Percentiles rank a stretch among this genome's conserved stretches.
Conservation (phyloP, 495 filamentous ascomycete species). For the Chaetomium fimeti region DNA sequence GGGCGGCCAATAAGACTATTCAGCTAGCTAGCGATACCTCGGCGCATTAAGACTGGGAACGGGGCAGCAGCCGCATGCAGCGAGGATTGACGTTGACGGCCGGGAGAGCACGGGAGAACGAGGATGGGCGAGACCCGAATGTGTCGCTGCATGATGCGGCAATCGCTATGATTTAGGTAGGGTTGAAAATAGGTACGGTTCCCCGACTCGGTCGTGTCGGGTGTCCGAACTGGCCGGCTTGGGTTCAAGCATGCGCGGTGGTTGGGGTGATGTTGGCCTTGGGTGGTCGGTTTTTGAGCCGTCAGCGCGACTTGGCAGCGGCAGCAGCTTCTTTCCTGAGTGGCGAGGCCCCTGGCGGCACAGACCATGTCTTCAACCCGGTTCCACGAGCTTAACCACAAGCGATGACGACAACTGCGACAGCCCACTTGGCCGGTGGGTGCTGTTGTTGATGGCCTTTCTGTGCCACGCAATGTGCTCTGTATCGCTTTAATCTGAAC, state of each 20-base stretch:
- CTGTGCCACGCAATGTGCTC: background rate
- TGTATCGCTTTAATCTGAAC: too few relatives aligned
- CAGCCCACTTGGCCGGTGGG: background rate
- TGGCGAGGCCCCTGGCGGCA: background rate
- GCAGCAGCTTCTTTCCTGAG: background rate
- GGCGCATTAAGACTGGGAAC: conserved; percentile 21
- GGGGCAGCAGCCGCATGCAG: background rate
- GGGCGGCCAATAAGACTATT: background rate
- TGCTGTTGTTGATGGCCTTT: background rate
- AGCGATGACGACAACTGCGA: conserved; percentile 3
- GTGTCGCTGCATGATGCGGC: conserved; percentile 17
- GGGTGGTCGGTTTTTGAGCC: conserved; percentile 12
- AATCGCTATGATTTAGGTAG: background rate
- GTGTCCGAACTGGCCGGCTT: conserved; percentile 5
- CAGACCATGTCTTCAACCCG: background rate
- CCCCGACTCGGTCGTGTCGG: conserved; percentile 1
- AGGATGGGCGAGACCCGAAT: conserved; percentile 8
- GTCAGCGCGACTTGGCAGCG: conserved; percentile 5
- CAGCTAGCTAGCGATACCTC: background rate
- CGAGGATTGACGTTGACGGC: background rate
- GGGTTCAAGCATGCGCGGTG: background rate
- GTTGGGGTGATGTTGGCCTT: conserved; percentile 3
- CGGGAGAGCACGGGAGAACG: background rate
- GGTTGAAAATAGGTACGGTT: background rate
- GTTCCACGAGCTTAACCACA: background rate